These are phyloP conservation scores for Podila minutissima DNA, from an alignment of 192 early-diverging fungal species.

Conservation along the genomic window DNA sequence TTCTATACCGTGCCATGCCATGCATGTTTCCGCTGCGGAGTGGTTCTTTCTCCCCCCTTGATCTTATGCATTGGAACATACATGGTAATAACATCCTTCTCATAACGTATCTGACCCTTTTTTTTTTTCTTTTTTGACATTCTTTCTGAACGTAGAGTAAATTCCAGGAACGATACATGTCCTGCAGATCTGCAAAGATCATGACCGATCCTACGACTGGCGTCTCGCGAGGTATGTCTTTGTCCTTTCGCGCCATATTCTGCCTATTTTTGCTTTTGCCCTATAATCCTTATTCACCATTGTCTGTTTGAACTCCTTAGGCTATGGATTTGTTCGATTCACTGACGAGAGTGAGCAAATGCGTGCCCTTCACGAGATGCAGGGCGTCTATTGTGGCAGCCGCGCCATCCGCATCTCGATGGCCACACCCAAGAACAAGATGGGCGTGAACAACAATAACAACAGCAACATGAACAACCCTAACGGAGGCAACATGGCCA, in stretches of 20 bases:
- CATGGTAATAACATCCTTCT: too few species aligned
- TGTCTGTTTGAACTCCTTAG: constrained; percentile 10
- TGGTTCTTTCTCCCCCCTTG: background rate
- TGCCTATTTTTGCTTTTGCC: background rate
- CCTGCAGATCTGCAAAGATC: constrained; percentile 93
- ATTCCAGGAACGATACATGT: constrained; percentile 86
- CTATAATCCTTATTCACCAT: background rate
- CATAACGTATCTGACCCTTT: background rate
- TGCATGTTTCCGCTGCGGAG: background rate
- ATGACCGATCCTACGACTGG: constrained; percentile 89
- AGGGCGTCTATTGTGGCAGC: constrained; percentile 82
- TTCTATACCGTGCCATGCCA: background rate
- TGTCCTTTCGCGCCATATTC: background rate
- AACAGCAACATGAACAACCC: constrained; percentile 73
- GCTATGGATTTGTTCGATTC: constrained; percentile 97
- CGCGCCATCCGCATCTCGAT: constrained; percentile 90
- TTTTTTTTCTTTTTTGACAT: background rate
- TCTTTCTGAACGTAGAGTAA: constrained; percentile 62
- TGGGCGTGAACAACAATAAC: constrained; percentile 85
- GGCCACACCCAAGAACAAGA: constrained; percentile 91
- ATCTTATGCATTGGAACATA: background rate
- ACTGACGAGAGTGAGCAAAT: constrained; percentile 87
- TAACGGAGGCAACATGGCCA: constrained; percentile 9
- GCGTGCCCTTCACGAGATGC: constrained; percentile 91
- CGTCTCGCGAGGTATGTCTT: constrained; percentile 68